These are phyloP conservation scores for Akanthomyces lecanii DNA, from an alignment of 2,329 filamentous ascomycete genomes.

Conservation along the genomic window DNA sequence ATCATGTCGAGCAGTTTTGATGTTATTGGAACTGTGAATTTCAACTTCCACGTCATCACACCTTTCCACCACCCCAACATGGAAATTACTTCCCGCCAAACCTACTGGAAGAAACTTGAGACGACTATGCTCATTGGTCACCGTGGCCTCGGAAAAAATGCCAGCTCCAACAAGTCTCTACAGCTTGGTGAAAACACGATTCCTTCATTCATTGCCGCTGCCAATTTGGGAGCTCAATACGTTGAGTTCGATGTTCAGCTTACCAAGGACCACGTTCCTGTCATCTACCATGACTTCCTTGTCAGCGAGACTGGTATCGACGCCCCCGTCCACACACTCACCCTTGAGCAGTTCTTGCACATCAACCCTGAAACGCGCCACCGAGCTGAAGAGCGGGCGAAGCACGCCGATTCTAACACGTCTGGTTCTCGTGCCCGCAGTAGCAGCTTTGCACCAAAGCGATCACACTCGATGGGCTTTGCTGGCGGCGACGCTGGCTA, in stretches of 20 bases:
- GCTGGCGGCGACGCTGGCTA: constrained; percentile 35
- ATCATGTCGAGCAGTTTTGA: constrained; percentile 82
- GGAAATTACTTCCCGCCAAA: constrained; percentile 83
- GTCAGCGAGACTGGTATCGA: constrained; percentile 98
- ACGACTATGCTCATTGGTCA: constrained; percentile 78
- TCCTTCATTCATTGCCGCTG: constrained; percentile 91
- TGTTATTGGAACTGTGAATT: constrained; percentile 90
- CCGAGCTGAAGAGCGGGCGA: constrained; percentile 19
- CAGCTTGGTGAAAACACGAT: constrained; percentile 97
- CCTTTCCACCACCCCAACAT: constrained; percentile 93
- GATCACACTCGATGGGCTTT: constrained; percentile 54
- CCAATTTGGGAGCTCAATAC: constrained; percentile 79
- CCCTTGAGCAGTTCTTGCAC: constrained; percentile 91
- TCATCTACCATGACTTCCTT: constrained; percentile 97
- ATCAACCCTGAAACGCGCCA: constrained; percentile 60
- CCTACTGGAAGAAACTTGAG: constrained; percentile 91
- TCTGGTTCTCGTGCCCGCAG: constrained; percentile 28
- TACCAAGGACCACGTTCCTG: constrained; percentile 97
- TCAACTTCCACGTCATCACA: constrained; percentile 93
- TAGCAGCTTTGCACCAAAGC: constrained; percentile 40
- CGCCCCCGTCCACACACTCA: constrained; percentile 91
- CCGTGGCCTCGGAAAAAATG: constrained; percentile 84
- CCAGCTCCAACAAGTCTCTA: constrained; percentile 74
- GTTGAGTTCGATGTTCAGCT: constrained; percentile 86
- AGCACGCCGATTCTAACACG: constrained; percentile 20